Evolutionary conservation across 2,329 filamentous ascomycete species (phyloP).

Genomic region (Penicillium janthinellum): DNA sequence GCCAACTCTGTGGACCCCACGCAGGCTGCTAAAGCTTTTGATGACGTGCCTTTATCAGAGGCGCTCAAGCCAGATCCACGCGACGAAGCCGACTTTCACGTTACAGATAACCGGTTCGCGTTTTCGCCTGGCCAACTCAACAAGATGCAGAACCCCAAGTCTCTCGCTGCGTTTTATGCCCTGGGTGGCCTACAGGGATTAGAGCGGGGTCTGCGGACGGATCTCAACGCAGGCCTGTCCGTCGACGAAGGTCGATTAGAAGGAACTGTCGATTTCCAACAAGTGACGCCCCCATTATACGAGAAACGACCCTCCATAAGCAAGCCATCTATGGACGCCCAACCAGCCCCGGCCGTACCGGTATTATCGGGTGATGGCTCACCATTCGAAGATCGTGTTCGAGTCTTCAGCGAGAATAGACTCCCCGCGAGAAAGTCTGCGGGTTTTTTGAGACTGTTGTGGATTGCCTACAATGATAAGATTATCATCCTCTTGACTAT

Average conservation of each 20-base stretch:
- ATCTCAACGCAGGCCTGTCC: conserved; percentile 73
- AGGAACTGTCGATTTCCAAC: conserved; percentile 70
- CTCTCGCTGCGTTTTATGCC: conserved; percentile 75
- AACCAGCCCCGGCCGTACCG: background rate
- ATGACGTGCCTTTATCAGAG: conserved; percentile 48
- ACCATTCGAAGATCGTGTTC: conserved; percentile 58
- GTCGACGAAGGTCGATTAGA: conserved; percentile 70
- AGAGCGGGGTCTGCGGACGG: conserved; percentile 74
- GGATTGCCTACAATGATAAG: conserved; percentile 73
- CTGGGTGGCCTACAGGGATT: conserved; percentile 77
- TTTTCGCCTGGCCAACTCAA: conserved; percentile 76
- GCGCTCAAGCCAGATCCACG: conserved; percentile 76
- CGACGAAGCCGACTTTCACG: conserved; percentile 73
- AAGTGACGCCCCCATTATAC: conserved; percentile 54
- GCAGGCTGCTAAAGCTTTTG: conserved; percentile 31
- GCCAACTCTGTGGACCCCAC: conserved; percentile 33
- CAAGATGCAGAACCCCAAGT: conserved; percentile 90
- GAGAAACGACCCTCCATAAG: conserved; percentile 18
- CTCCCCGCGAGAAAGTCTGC: conserved; percentile 66
- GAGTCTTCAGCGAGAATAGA: conserved; percentile 62
- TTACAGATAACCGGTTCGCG: conserved; percentile 80
- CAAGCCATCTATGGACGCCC: conserved; percentile 11
- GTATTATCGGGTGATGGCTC: conserved; percentile 19
- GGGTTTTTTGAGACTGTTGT: conserved; percentile 62
- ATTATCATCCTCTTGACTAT: conserved; percentile 70